phyloP scores from a whole-genome alignment of 176 grass and related monocot genomes.

The Carex pumila region DNA sequence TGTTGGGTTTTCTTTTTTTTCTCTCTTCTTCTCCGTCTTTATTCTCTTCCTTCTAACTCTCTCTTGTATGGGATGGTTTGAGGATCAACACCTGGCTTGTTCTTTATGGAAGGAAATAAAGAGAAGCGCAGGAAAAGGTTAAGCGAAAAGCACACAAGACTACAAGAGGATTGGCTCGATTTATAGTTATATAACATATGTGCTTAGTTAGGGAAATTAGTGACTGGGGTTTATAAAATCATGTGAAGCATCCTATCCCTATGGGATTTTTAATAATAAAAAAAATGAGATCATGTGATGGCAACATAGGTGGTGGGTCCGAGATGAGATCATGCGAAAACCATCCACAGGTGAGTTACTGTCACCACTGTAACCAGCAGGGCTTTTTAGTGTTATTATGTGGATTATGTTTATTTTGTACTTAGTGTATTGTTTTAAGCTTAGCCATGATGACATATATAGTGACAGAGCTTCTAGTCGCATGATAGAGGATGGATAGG shows the following conservation, averaged over 20 bases:
- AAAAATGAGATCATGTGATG: neutral
- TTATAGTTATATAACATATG: slow-evolving; percentile 2
- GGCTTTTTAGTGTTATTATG: neutral
- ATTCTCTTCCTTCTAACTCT: neutral
- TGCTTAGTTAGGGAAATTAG: neutral
- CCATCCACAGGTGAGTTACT: neutral
- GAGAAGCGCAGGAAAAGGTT: neutral
- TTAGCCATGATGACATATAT: neutral
- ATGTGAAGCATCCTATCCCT: neutral
- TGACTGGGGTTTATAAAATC: neutral
- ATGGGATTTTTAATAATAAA: neutral
- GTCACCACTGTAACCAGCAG: slow-evolving; percentile 23
- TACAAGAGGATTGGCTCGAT: neutral
- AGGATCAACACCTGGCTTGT: slow-evolving; percentile 13
- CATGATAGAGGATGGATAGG: neutral
- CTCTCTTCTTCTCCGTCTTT: neutral
- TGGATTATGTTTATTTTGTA: neutral
- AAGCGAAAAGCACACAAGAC: neutral
- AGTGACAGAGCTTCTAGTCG: neutral
- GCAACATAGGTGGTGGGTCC: neutral
- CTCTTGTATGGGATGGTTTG: neutral
- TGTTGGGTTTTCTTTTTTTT: neutral
- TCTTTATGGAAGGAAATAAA: slow-evolving; percentile 8
- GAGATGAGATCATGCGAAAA: slow-evolving; percentile 15
- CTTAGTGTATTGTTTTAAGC: slow-evolving; percentile 2